Base-by-base conservation (phyloP, 768 basidiomycete genomes). In the Rhodotorula graminis region DNA sequence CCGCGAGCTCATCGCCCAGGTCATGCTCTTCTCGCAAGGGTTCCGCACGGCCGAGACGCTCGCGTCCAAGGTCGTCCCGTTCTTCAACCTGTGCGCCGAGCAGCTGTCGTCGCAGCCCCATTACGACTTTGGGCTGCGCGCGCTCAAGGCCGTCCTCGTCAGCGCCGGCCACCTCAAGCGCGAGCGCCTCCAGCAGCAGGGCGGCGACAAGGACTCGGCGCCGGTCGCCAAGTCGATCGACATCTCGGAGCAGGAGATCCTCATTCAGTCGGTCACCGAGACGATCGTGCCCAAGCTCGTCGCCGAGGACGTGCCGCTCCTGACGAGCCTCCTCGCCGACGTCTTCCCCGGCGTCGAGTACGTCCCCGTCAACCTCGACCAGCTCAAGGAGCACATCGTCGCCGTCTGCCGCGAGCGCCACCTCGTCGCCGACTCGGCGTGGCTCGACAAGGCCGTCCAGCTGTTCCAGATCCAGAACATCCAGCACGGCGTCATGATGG, bases 401-500 rank as follows among this genome's bases (percentile, higher is more conserved):
- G 88, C 89, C 77, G 91, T 97, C 69, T 97, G 95, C 82, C 82
- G 83, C 14, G 92, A 96, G 81, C 88, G 88, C 52, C 88, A 92
- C 47, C 84, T 98, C n/a, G 85, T 93, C 33, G 83, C 88, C 61
- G 92, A 93, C 29, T 91, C 94, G 59, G 86, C 87, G 47, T 99
- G 96, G 95, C 85, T 93, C 64, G 86, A 88, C 77, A 99, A 99
- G 84, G 95, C 97, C 69, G 85, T 99, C 23, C 96, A 99, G 80
- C 86, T 99, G 10, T 98, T 97, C 81, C 96, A 98, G 81, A 98
- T 99, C 70, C 96, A 99, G 83, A 97, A 93, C 83, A 99, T 98
- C 74, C 95, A 98, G 77, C 96, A 99, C 81, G 96, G 96, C 82
- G 84, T 99, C 55, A 98, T 99, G 96, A 96, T 99, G 93, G 96